Percentiles rank a stretch among this genome's conserved stretches.
Conservation (phyloP, 805 yeast genomes). For the Phaffomyces thermotolerans region DNA sequence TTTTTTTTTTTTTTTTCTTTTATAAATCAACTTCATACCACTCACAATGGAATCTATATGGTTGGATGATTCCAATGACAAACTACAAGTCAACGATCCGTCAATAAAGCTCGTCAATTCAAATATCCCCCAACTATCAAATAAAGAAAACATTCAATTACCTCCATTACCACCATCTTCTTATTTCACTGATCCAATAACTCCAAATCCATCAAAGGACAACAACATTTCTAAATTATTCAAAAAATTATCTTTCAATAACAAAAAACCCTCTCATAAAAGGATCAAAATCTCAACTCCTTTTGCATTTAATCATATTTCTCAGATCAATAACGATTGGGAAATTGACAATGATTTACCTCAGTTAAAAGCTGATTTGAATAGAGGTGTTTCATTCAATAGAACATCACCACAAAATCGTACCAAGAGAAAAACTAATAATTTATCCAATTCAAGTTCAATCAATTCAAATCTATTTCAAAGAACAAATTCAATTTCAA, state of each 20-base stretch:
- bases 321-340: slow-evolving; percentile 28
- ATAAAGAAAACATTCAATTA: slow-evolving; percentile 29
- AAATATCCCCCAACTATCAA: slow-evolving; percentile 25
- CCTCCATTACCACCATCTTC: slow-evolving; percentile 29
- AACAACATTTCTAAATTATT: slow-evolving; percentile 23
- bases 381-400: slow-evolving; percentile 15
- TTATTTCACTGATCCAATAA: slow-evolving; percentile 9
- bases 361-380: background rate
- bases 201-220: slow-evolving; percentile 2
- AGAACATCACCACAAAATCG: slow-evolving; percentile 13
- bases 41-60: slow-evolving; percentile 33
- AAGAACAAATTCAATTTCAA: slow-evolving; percentile 21
- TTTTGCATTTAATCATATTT: slow-evolving; percentile 32
- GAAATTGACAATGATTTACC: slow-evolving; percentile 7
- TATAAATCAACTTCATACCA: no score
- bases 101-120: slow-evolving; percentile 29
- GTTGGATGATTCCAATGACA: slow-evolving; percentile 30
- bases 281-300: slow-evolving; percentile 30
- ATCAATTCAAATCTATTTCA: slow-evolving; percentile 6
- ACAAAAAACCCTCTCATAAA: slow-evolving; percentile 2
- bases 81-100: slow-evolving; percentile 26
- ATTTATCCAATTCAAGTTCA: background rate
- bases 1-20: no score
- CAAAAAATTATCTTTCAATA: slow-evolving; percentile 23
- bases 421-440: background rate